A percentile compares a stretch with the other conserved stretches of the same genome.
Evolutionary conservation across 768 basidiomycete genomes (phyloP).

Genomic region (Leccinum variicolor): DNA sequence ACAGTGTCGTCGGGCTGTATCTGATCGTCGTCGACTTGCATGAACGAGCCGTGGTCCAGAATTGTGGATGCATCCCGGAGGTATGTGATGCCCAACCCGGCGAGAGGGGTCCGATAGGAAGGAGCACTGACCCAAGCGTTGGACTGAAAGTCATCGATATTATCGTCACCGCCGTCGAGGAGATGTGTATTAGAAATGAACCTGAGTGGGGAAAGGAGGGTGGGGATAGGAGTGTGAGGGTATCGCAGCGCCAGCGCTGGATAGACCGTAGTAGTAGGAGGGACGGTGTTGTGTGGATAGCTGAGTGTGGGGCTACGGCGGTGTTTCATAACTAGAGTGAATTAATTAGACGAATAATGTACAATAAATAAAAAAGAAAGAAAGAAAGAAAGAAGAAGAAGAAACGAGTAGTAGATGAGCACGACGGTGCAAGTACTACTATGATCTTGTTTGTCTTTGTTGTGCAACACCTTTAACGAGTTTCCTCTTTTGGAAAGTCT

Average conservation of each 20-base stretch:
- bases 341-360: background rate
- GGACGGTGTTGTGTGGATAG: conserved; percentile 10
- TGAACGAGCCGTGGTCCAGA: background rate
- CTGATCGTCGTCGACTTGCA: conserved; percentile 7
- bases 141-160: conserved; percentile 28
- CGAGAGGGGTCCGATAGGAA: conserved; percentile 13
- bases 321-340: conserved; percentile 22
- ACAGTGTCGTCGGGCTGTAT: background rate
- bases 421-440: background rate
- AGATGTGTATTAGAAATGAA: conserved; percentile 8
- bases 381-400: background rate
- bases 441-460: conserved; percentile 22
- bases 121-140: conserved; percentile 23
- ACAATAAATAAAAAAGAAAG: background rate
- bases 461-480: conserved; percentile 14
- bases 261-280: conserved; percentile 3
- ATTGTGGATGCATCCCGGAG: background rate
- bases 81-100: conserved; percentile 28
- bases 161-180: background rate
- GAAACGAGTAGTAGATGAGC: background rate
- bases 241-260: conserved; percentile 33
- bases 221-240: conserved; percentile 14
- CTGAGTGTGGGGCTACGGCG: conserved; percentile 21
- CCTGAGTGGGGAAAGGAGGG: conserved; percentile 28
- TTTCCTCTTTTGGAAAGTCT: conserved; percentile 17